Evolutionary conservation across 176 grass and related monocot species (phyloP), one percentile per base, ranked within the genome.

Genomic region (Otatea glauca): DNA sequence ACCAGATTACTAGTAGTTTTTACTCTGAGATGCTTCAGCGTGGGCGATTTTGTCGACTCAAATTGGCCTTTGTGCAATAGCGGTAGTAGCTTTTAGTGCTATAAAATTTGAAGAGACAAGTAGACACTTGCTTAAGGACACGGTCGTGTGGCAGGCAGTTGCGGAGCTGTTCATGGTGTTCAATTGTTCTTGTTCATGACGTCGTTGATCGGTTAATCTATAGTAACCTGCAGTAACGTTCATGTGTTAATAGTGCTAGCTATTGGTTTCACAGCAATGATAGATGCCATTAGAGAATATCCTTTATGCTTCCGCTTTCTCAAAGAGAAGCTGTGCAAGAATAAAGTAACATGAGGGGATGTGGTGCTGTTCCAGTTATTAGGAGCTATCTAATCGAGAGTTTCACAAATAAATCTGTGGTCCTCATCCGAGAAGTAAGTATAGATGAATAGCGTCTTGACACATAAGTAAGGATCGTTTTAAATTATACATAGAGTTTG

Each of bases 251-350:
- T 80, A 49, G 16, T 55, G 47, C 47, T 13, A 42, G 43, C 3
- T 41, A 39, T 27, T 55, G 17, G 34, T 78, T 66, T 75, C 44
- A 4, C 34, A 43, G 29, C 54, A 51, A 67, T 61, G 18, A 38
- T 41, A n/a, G 13, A 42, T 77, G 47, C 35, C 66, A 41, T 17
- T 25, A 77, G 44, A 65, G 54, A 53, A 16, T 45, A 77, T 43
- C 6, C 24, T 75, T 59, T 56, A 18, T 58, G 39, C 63, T 29
- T 23, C 39, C 29, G 4, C 21, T 70, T 76, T 82, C 3, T 34
- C n/a, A 55, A 32, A 24, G 23, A 72, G 18, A 72, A 72, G 65
- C 58, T 44, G 65, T 77, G 24, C 37, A 21, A 29, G 72, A 82
- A 87, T 62, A 82, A 70, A 51, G 41, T 21, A 32, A 39, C 37